These are phyloP conservation scores for Tricholoma matsutake DNA, from an alignment of 768 basidiomycete species.

Conservation along the genomic window DNA sequence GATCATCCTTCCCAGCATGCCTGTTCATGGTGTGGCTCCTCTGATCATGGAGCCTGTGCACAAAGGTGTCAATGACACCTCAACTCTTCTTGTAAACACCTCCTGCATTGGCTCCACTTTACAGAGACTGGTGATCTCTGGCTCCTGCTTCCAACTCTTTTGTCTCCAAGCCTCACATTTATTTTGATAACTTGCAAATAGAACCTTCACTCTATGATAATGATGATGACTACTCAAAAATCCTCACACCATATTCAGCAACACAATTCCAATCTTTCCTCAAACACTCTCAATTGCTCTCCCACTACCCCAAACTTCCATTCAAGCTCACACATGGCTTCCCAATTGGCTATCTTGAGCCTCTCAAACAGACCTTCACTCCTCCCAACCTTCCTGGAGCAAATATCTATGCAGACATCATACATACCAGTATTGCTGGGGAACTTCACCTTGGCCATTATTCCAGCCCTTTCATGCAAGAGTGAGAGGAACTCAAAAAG, in stretches of 20 bases:
- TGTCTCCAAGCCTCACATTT: background rate
- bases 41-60: background rate
- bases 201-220: conserved; percentile 5
- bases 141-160: background rate
- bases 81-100: background rate
- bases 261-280: conserved; percentile 3
- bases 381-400: background rate
- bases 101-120: background rate
- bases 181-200: conserved; percentile 3
- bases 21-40: background rate
- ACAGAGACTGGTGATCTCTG: no score
- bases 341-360: conserved; percentile 4
- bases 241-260: conserved; percentile 2
- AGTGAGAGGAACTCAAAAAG: background rate
- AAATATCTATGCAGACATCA: background rate
- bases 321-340: conserved; percentile 2
- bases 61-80: background rate
- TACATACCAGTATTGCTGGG: background rate
- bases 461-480: conserved; percentile 6
- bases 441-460: conserved; percentile 8
- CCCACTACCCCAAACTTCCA: no score
- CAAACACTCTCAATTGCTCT: background rate
- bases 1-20: background rate
- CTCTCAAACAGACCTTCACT: background rate
- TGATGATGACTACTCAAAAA: conserved; percentile 3